Evolutionary conservation across 768 basidiomycete species (phyloP).

Genomic region (Leccinum obscurum): DNA sequence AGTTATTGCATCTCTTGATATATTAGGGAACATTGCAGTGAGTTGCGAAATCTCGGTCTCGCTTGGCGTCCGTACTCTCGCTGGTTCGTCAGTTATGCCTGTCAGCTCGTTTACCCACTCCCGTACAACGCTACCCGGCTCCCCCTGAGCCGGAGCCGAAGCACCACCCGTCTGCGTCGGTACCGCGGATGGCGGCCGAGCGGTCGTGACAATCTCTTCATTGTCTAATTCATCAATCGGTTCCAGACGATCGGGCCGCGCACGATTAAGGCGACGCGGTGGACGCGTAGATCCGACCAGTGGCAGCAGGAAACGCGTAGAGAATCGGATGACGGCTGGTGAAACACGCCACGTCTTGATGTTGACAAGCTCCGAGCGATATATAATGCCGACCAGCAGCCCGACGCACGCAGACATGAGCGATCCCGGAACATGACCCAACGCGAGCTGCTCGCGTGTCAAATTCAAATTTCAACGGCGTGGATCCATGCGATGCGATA

Average conservation of each 20-base stretch:
- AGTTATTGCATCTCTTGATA: constrained; percentile 70
- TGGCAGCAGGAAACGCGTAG: constrained; percentile 59
- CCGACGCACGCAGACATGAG: constrained; percentile 62
- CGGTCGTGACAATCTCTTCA: constrained; percentile 67
- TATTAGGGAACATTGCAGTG: constrained; percentile 80
- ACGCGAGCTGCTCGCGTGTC: constrained; percentile 52
- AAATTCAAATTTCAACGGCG: not conserved
- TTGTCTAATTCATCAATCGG: constrained; percentile 32
- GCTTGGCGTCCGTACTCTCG: constrained; percentile 66
- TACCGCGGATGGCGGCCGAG: constrained; percentile 40
- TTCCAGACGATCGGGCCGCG: constrained; percentile 57
- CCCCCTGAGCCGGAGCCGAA: constrained; percentile 23
- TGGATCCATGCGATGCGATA: not conserved
- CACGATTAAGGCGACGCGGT: constrained; percentile 69
- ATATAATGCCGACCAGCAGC: constrained; percentile 69
- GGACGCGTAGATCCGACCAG: constrained; percentile 64
- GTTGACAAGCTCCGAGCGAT: constrained; percentile 79
- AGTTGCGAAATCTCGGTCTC: constrained; percentile 77
- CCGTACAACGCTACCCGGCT: constrained; percentile 52
- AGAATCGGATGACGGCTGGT: constrained; percentile 52
- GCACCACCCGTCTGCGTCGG: constrained; percentile 23
- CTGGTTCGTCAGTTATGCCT: constrained; percentile 55
- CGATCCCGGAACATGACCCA: constrained; percentile 69
- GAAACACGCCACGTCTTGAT: constrained; percentile 82
- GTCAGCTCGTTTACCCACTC: constrained; percentile 84